Base-by-base conservation (phyloP, 2,329 filamentous ascomycete species). In the Colletotrichum sp. region DNA sequence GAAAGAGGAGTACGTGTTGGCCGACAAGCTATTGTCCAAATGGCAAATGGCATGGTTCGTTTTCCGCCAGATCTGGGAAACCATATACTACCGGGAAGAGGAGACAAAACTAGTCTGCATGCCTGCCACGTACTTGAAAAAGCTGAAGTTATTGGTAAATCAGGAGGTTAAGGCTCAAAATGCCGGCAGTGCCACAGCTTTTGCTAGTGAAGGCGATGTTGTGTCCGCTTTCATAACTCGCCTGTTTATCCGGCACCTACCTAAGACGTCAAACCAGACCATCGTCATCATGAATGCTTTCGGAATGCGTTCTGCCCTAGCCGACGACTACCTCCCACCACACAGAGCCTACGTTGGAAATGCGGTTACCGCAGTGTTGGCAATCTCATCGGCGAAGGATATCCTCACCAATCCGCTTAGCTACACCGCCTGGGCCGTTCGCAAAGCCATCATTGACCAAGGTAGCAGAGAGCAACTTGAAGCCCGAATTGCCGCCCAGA, bases 381-480 rank as follows among this genome's bases (percentile, higher is more conserved):
- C 59, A 21, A 21, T 81, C 6, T 60, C 72, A 16, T 28, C 78
- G 4, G 36, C 74, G 0, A 34, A 68, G 4, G 81, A 78, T 10
- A 78, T 78, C 8, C 79, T 60, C 24, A 49, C 30, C 55, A 70
- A 36, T 75, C 82, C 79, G 16, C 71, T 85, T 3, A 80, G 80
- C 8, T 63, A 71, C 8, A 80, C 82, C 1, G 84, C 84, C 5
- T 71, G 78, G 10, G 76, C 73, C 3, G 78, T 83, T 36, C 84
- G 86, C 15, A 80, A 77, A 16, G 74, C 81, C 2, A 80, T 87
- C 9, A 63, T 67, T 5, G 80, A 83, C 71, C 84, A 85, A 64
- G 80, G 82, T 5, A 85, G 83, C 2, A 77, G 82, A 49, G 71
- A 69, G 4, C 83, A 86, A 75, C 73, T 85, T 2, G 75, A 80